These are phyloP conservation scores for Cystobasidium ongulense DNA, from an alignment of 768 basidiomycete genomes.

Conservation along the genomic window DNA sequence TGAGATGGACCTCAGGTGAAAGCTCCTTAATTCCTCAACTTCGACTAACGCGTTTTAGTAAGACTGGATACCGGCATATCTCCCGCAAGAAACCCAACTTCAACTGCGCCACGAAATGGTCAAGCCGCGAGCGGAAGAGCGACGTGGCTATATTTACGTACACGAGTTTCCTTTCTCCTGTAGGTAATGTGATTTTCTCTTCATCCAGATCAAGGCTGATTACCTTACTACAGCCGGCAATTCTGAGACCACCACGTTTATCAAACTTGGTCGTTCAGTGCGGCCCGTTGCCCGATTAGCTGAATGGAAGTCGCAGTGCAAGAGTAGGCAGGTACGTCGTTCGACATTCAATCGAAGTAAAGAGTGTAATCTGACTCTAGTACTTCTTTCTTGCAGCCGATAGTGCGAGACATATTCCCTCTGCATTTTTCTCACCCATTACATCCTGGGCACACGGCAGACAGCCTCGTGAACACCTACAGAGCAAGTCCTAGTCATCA, in stretches of 20 bases:
- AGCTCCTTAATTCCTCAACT: no score
- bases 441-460: constrained; percentile 1
- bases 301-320: constrained; percentile 31
- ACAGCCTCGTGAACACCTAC: neutral
- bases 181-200: neutral
- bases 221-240: neutral
- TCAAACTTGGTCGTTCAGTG: constrained; percentile 32
- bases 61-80: constrained; percentile 30
- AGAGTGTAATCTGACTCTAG: neutral
- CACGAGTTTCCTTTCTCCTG: constrained; percentile 24
- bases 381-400: constrained; percentile 10
- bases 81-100: constrained; percentile 29
- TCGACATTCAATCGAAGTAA: neutral
- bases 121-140: constrained; percentile 13
- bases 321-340: constrained; percentile 6
- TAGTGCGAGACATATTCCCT: constrained; percentile 34
- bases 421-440: constrained; percentile 28
- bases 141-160: constrained; percentile 29
- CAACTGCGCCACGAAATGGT: constrained; percentile 33
- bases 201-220: neutral
- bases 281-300: constrained; percentile 21
- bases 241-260: constrained; percentile 1
- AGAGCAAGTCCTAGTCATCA: neutral
- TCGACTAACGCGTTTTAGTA: neutral
- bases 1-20: neutral